Base-by-base conservation (phyloP, 75 land plant genomes). In the Selaginella tamariscina region DNA sequence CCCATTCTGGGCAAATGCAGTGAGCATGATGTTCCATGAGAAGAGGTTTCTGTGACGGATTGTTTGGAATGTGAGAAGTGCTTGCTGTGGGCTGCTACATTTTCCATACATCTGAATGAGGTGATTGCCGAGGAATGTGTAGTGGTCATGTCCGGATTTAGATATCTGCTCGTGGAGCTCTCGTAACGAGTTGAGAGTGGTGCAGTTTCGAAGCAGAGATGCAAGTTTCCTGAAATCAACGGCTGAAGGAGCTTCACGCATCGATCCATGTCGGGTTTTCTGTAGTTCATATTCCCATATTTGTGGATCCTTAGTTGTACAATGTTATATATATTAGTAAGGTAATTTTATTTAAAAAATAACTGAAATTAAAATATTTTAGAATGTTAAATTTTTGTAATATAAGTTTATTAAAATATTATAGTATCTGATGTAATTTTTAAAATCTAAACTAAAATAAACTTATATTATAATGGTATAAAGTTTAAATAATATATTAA, bases 81-180 rank as follows among this genome's bases (percentile, higher is more conserved):
- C 62, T 8, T 59, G n/a, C 26, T 5, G 18, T n/a, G 26, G 2
- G 21, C n/a, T 23, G 8, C 62, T 21, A n/a, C 62, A 59, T 21
- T 59, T 59, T 8, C 62, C 62, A n/a, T 59, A 59, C 62, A 59
- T 59, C 62, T 59, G 62, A 9, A 59, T n/a, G 26, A 59, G 62
- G 23, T 23, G 26, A n/a, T 59, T 59, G 62, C 24, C 23, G n/a
- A 59, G 21, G 23, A 59, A 59, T n/a, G 62, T 59, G 62, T 21
- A 5, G n/a, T 5, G 18, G 8, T 59, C 62, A 5, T 5, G 15
- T 5, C 15, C 15, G 49, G 49, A 5, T 5, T 5, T 15, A 39
- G 49, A 5, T 5, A 39, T 39, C 49, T 39, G 5, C 11, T 39
- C 11, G 49, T 39, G 49, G 49, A 39, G 49, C 49, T 39, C 49